These are phyloP conservation scores for Desmodesmus armatus DNA, from an alignment of 139 green algal genomes.

Conservation along the genomic window DNA sequence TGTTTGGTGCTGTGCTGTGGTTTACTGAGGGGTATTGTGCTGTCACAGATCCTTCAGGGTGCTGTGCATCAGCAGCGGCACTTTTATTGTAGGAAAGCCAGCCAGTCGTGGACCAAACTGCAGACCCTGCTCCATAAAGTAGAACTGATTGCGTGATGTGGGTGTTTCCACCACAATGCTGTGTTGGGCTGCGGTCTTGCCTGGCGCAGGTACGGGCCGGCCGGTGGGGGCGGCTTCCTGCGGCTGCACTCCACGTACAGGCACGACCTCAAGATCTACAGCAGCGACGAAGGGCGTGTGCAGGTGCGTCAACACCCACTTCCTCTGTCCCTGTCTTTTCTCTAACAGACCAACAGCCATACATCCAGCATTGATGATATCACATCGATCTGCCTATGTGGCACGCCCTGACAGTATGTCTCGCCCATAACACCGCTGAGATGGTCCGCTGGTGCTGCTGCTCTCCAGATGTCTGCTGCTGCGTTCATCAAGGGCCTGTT, in stretches of 20 bases:
- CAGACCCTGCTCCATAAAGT: too few relatives aligned
- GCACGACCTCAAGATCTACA: constrained; percentile 99
- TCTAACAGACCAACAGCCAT: too few relatives aligned
- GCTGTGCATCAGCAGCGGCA: not conserved
- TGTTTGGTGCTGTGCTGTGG: too few relatives aligned
- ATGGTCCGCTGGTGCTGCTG: not conserved
- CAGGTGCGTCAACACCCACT: constrained; percentile 85
- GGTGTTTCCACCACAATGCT: too few relatives aligned
- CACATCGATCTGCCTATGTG: too few relatives aligned
- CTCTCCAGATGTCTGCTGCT: constrained; percentile 72
- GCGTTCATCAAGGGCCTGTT: constrained; percentile 94
- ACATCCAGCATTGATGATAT: too few relatives aligned
- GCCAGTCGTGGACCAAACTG: too few relatives aligned
- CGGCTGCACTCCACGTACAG: constrained; percentile 98
- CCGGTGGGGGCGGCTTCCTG: constrained; percentile 86
- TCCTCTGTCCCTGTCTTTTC: too few relatives aligned
- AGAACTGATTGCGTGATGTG: too few relatives aligned
- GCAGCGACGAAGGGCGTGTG: constrained; percentile 92
- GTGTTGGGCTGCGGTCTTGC: not conserved
- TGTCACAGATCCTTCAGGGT: too few relatives aligned
- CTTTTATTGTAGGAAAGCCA: too few relatives aligned
- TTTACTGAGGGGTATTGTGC: not conserved
- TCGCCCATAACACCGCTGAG: too few relatives aligned
- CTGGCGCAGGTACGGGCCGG: constrained; percentile 45
- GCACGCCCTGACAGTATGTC: not conserved